Evolutionary conservation across 179 eudicot species (phyloP), one percentile per base, ranked within the genome.

Genomic region (Camellia oleifera): DNA sequence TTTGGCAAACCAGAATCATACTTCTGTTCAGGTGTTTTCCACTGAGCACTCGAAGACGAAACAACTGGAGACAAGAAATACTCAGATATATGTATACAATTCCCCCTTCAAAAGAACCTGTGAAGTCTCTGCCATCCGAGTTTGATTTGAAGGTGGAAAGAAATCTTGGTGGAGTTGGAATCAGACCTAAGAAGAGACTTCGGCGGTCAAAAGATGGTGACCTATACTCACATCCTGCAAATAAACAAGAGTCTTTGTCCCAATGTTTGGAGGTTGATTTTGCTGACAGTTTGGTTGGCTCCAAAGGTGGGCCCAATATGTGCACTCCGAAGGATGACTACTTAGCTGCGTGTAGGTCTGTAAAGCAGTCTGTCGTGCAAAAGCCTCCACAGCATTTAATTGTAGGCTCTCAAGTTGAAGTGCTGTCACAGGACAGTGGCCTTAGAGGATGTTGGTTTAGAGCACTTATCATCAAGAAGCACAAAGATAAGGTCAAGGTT

Each of bases 401-500:
- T 11, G 77, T 91, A 73, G 96, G 96, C 23, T 88, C 91, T 74
- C 82, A 79, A 57, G 86, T 95, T 79, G 99, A 95, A 85, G 90
- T 92, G 53, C 87, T 95, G 6, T 92, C 98, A 58, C 98, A 91
- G 82, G 99, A 94, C 77, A 95, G 99, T 88, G 99, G 98, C 77
- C 83, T 95, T 60, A 87, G 93, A 70, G 99, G 99, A 4, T 91
- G 97, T 77, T 94, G 99, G 99, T 95, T 94, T 58, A 83, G 89
- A 78, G 95, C 94, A 48, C 60, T 81, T 77, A 69, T 95, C 54
- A 84, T 92, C 40, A 92, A 92, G 81, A 91, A 83, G 85, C 89
- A 87, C 84, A 88, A 87, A 77, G 85, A 87, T 76, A 95, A 94
- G 85, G 87, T 94, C 56, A 94, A 94, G 86, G 87, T 95, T 23